Evolutionary conservation across 345 rosid species (phyloP).

Genomic region (Mangifera indica): DNA sequence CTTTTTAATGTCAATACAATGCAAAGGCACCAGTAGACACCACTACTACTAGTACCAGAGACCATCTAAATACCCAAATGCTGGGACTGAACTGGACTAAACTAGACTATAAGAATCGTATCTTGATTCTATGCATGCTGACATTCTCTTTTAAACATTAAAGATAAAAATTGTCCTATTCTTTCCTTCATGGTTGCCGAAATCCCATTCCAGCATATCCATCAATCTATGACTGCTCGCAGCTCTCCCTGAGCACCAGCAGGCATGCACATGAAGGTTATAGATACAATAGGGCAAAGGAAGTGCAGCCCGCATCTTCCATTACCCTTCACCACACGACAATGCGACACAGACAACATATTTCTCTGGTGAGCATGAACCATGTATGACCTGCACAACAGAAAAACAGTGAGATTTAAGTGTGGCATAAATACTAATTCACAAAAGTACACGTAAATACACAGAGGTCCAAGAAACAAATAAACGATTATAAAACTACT

Average conservation of each 20-base stretch:
- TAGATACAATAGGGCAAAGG: conserved; percentile 37
- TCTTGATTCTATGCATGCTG: conserved; percentile 56
- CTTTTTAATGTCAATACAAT: conserved; percentile 25
- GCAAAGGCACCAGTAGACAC: conserved; percentile 39
- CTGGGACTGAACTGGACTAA: conserved; percentile 37
- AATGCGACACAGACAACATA: conserved; percentile 51
- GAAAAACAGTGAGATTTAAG: not conserved
- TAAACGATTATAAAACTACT: not conserved
- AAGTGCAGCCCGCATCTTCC: conserved; percentile 49
- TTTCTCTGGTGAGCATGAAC: conserved; percentile 67
- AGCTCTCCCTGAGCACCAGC: conserved; percentile 41
- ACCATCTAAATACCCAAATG: conserved; percentile 50
- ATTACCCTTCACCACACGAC: conserved; percentile 42
- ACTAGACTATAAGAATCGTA: conserved; percentile 59
- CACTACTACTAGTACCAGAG: conserved; percentile 19
- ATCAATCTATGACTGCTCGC: conserved; percentile 34
- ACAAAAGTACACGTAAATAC: not conserved
- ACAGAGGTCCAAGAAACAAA: not conserved
- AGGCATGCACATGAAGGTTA: conserved; percentile 27
- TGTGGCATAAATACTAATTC: not conserved
- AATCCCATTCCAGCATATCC: conserved; percentile 52
- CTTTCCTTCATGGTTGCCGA: conserved; percentile 34
- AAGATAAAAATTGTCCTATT: conserved; percentile 30
- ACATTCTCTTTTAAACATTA: conserved; percentile 13
- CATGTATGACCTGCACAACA: conserved; percentile 64